Evolutionary conservation across 2,329 filamentous ascomycete genomes (phyloP).

Genomic region (Corinectria fuckeliana): DNA sequence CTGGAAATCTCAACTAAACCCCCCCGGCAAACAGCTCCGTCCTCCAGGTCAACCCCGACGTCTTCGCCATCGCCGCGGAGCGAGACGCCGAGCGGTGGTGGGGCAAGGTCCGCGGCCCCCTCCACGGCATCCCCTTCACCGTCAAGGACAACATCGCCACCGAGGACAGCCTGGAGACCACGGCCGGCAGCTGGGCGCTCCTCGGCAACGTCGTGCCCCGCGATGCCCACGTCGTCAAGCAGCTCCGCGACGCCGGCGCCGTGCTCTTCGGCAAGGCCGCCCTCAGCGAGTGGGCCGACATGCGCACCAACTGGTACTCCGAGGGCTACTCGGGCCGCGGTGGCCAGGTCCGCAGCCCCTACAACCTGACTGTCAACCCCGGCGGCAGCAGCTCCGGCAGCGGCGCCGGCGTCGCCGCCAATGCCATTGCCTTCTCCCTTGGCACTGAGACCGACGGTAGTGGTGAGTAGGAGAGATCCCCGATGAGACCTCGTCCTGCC

Average conservation of each 20-base stretch:
- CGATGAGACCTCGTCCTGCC: neutral
- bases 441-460: slow-evolving; percentile 79
- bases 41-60: slow-evolving; percentile 73
- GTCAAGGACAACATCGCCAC: slow-evolving; percentile 72
- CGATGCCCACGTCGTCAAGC: slow-evolving; percentile 69
- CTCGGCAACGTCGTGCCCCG: slow-evolving; percentile 69
- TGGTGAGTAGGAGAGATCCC: slow-evolving; percentile 44
- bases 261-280: slow-evolving; percentile 74
- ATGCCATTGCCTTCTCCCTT: slow-evolving; percentile 67
- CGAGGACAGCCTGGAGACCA: slow-evolving; percentile 81
- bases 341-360: slow-evolving; percentile 69
- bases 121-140: slow-evolving; percentile 78
- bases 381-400: slow-evolving; percentile 74
- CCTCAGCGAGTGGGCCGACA: slow-evolving; percentile 77
- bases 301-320: slow-evolving; percentile 71
- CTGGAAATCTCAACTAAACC: neutral
- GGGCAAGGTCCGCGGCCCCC: slow-evolving; percentile 65
- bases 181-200: slow-evolving; percentile 72
- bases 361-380: slow-evolving; percentile 72
- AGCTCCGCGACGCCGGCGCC: slow-evolving; percentile 69
- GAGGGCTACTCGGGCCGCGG: slow-evolving; percentile 71
- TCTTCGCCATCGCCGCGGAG: slow-evolving; percentile 63
- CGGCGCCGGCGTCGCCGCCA: slow-evolving; percentile 68
- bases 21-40: slow-evolving; percentile 54
- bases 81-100: slow-evolving; percentile 65